Base-by-base conservation (phyloP, 352 stramenopile genomes). In the Phytopythium sindhum region DNA sequence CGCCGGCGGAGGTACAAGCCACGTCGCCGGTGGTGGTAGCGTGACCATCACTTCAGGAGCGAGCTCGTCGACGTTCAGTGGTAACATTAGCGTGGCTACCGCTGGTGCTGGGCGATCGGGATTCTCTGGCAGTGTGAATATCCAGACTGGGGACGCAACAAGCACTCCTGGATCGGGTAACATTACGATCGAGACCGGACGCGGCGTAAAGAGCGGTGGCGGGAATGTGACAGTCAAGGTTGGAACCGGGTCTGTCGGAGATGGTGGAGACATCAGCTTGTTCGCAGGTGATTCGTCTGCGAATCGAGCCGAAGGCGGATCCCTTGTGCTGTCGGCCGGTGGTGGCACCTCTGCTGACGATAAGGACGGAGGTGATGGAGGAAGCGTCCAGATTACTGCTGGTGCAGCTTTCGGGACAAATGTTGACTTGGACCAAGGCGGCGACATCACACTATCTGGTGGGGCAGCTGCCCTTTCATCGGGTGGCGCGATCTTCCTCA, bases 81-180 rank as follows among this genome's bases (percentile, higher is more conserved):
- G 84, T 24, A 65, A 69, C 15, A 50, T 86, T 28, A 74, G 57
- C 59, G 28, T 92, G 35, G 54, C 54, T 10, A 88, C 81, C n/a
- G 59, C 87, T 44, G 72, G 80, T 52, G 66, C 78, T 45, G 88
- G 89, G 15, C 91, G 76, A 23, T 64, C 67, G 35, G 79, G 77
- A 23, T 86, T 73, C 14, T 94, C 85, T 56, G 95, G 96, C 8
- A 83, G 67, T n/a, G 48, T 97, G 11, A 58, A 70, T 10, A 65
- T 98, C 24, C 70, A 67, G 45, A 97, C 88, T 19, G 83, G 81
- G 63, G 72, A 70, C 23, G 82, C 78, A 11, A 86, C 69, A 57
- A 73, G 67, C 28, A 60, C 61, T 44, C 75, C 75, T 31, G 77
- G 80, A 10, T 89, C 84, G 11, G 85, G 85, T 57, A 83, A 81